phyloP scores from a whole-genome alignment of 257 asterid species.

The Solanum clarkiae region DNA sequence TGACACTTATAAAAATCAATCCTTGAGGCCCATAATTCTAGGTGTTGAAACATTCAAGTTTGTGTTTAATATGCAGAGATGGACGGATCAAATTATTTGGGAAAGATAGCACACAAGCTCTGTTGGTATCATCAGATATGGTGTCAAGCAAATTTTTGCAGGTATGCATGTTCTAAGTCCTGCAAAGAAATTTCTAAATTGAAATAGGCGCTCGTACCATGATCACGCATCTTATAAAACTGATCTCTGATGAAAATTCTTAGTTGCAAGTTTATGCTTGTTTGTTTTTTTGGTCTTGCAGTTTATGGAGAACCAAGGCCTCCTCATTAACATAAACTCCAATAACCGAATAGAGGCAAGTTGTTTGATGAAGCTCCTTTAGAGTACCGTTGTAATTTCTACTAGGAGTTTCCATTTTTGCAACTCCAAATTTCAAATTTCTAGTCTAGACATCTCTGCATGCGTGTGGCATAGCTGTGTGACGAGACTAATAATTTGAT shows the following conservation, averaged over 20 bases:
- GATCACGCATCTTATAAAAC: background rate
- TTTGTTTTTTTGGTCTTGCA: constrained; percentile 25
- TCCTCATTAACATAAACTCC: constrained; percentile 55
- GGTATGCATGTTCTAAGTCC: constrained; percentile 21
- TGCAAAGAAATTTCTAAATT: background rate
- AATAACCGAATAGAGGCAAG: constrained; percentile 73
- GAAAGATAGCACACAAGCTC: constrained; percentile 61
- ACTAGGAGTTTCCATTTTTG: background rate
- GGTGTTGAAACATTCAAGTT: background rate
- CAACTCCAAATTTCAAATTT: background rate
- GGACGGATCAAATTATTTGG: constrained; percentile 84
- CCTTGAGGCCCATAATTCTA: background rate
- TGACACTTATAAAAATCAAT: background rate
- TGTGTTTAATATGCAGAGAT: constrained; percentile 31
- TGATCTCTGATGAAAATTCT: background rate
- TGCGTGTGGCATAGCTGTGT: background rate
- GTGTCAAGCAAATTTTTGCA: constrained; percentile 55
- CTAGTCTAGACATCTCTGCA: background rate
- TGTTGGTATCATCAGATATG: constrained; percentile 55
- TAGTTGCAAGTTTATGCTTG: background rate
- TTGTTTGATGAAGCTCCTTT: background rate
- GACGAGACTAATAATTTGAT: background rate
- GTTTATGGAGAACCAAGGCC: constrained; percentile 67
- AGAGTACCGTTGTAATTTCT: background rate
- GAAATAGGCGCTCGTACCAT: background rate